phyloP scores from a whole-genome alignment of 1,284 basidiomycete genomes.

The Bjerkandera adusta region DNA sequence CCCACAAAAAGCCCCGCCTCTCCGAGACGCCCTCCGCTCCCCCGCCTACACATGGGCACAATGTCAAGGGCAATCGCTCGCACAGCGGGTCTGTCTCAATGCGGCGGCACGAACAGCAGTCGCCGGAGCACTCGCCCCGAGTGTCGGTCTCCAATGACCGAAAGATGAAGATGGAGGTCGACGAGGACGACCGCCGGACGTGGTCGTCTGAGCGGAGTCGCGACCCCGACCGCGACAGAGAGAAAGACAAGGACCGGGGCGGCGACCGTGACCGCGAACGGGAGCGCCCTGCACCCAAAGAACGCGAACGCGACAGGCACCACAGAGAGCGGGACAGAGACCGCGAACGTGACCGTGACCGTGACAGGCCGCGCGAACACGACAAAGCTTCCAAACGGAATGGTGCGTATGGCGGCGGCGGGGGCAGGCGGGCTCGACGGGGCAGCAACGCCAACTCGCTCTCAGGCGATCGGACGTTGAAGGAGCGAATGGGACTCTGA shows the following conservation, averaged over 20 bases:
- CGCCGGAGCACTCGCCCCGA: slow-evolving; percentile 40
- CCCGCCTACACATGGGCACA: slow-evolving; percentile 27
- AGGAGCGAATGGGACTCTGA: slow-evolving; percentile 60
- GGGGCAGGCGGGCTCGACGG: slow-evolving; percentile 29
- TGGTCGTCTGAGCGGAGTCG: slow-evolving; percentile 32
- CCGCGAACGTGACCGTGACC: slow-evolving; percentile 36
- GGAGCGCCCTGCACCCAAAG: slow-evolving; percentile 36
- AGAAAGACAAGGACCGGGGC: slow-evolving; percentile 21
- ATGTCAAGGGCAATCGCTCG: slow-evolving; percentile 25
- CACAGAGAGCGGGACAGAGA: slow-evolving; percentile 33
- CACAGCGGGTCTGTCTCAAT: slow-evolving; percentile 26
- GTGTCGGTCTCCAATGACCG: slow-evolving; percentile 31
- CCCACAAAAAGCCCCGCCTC: slow-evolving; percentile 71
- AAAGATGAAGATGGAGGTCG: slow-evolving; percentile 54
- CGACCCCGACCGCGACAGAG: slow-evolving; percentile 34
- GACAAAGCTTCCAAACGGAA: slow-evolving; percentile 27
- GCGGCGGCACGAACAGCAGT: slow-evolving; percentile 21
- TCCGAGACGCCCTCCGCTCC: slow-evolving; percentile 52
- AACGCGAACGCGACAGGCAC: slow-evolving; percentile 33
- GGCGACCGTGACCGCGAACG: slow-evolving; percentile 32
- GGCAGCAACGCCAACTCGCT: slow-evolving; percentile 28
- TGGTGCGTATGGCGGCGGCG: slow-evolving; percentile 31
- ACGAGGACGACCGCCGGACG: slow-evolving; percentile 42
- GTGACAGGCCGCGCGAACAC: slow-evolving; percentile 8
- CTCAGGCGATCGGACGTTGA: slow-evolving; percentile 70